A percentile compares a stretch with the other conserved stretches of the same genome.
Evolutionary conservation across 1,284 basidiomycete species (phyloP).

Genomic region (Apiotrichum gracile): DNA sequence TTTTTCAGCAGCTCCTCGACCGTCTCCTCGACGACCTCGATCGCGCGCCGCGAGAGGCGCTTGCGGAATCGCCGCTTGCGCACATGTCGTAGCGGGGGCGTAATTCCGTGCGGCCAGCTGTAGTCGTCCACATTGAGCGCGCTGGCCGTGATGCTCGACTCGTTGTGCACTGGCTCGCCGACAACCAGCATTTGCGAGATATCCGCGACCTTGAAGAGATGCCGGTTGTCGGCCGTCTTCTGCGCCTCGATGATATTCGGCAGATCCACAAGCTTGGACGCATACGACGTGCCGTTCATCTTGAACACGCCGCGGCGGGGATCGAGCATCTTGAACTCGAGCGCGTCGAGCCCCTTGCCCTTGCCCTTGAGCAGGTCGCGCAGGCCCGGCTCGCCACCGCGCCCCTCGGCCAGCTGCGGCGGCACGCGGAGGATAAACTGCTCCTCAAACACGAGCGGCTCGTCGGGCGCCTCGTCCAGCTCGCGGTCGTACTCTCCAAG

Average conservation of each 20-base stretch:
- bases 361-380: constrained; percentile 73
- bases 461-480: constrained; percentile 89
- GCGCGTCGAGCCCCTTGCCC: constrained; percentile 67
- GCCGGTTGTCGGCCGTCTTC: constrained; percentile 92
- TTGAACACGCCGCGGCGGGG: constrained; percentile 87
- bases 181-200: constrained; percentile 93
- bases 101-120: constrained; percentile 95
- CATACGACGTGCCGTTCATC: constrained; percentile 71
- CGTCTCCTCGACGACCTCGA: constrained; percentile 94
- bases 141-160: constrained; percentile 53
- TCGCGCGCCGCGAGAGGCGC: constrained; percentile 57
- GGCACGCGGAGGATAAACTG: constrained; percentile 93
- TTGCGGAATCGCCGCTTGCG: constrained; percentile 92
- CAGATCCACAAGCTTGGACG: constrained; percentile 91
- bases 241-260: constrained; percentile 93
- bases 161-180: constrained; percentile 66
- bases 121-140: constrained; percentile 90
- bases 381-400: constrained; percentile 54
- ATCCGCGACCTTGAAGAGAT: constrained; percentile 97
- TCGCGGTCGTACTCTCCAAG: constrained; percentile 86
- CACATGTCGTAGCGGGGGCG: constrained; percentile 84
- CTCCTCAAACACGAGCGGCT: constrained; percentile 84
- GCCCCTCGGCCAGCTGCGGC: constrained; percentile 52
- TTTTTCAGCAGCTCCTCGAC: constrained; percentile 86
- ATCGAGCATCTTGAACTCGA: constrained; percentile 99